Base-by-base conservation (phyloP, 306 rosid species). In the Castanospermum australe region DNA sequence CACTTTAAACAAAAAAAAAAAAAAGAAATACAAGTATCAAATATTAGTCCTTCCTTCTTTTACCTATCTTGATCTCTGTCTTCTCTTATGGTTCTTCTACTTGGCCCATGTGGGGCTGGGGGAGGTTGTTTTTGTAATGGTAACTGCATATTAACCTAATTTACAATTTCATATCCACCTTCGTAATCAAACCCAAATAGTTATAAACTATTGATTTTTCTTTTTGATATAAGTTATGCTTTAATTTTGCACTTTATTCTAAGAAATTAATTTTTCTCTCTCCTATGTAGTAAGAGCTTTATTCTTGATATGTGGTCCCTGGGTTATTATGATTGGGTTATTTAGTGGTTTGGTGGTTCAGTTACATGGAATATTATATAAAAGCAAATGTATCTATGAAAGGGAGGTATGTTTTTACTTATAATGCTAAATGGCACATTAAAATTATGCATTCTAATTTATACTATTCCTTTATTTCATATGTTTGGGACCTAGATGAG, bases 41-140 rank as follows among this genome's bases (percentile, higher is more conserved):
- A 28, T 28, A 1, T 28, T 28, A 28, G 3, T 18, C 35, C n/a
- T 13, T 14, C 52, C 4, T 30, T 51, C 52, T 8, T 8, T 62
- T 9, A 33, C 39, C 60, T 33, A 41, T 66, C 88, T 89, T 73
- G 91, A 56, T 24, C 62, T 22, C 62, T 12, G 5, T 21, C 22
- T 56, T 22, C 35, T 15, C 8, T 56, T 28, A 56, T 56, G 35
- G 35, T 22, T 56, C 30, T 18, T 55, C 62, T 56, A 56, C 35
- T 25, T 20, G 14, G 24, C 6, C 22, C 22, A 3, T 10, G 17
- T 9, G 62, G 35, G 15, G n/a, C 32, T 2, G 60, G 13, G 12
- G 5, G 4, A 24, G 4, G 7, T 6, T 24, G n/a, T 50, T 9
- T 50, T 50, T 50, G 5, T 15, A n/a, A n/a, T n/a, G 17, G 5